Percentiles rank a stretch among this genome's conserved stretches.
Conservation (phyloP, 352 stramenopile species). For the Pythium aquatile region DNA sequence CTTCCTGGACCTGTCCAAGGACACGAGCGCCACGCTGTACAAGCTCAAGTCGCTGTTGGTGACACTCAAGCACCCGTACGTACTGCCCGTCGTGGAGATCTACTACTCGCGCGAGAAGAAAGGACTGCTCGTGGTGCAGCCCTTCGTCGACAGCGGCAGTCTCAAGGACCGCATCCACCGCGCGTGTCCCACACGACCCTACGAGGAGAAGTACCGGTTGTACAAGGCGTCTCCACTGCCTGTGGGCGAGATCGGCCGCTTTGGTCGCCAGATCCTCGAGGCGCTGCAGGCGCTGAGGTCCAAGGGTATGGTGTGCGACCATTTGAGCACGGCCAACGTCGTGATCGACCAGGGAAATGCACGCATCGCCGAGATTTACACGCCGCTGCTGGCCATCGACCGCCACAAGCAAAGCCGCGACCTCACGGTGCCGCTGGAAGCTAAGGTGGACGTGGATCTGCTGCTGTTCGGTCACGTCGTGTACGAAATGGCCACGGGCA, state of each 20-base stretch:
- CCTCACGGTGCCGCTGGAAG: constrained; percentile 60
- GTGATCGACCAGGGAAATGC: constrained; percentile 61
- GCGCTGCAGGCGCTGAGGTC: constrained; percentile 47
- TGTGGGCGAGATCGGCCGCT: constrained; percentile 52
- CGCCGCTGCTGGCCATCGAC: constrained; percentile 58
- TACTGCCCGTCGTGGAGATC: constrained; percentile 67
- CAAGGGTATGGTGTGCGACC: constrained; percentile 69
- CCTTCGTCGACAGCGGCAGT: constrained; percentile 49
- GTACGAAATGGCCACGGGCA: constrained; percentile 76
- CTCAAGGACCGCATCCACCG: constrained; percentile 68
- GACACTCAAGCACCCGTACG: constrained; percentile 74
- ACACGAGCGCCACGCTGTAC: constrained; percentile 46
- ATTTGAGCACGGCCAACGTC: constrained; percentile 64
- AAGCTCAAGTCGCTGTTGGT: constrained; percentile 76
- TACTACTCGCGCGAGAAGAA: constrained; percentile 68
- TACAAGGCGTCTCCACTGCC: constrained; percentile 37
- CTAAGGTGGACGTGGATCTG: constrained; percentile 63
- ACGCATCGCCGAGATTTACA: constrained; percentile 62
- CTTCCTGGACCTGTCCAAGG: constrained; percentile 59
- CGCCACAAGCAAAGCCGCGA: constrained; percentile 50
- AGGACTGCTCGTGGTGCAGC: constrained; percentile 64
- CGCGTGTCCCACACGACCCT: constrained; percentile 36
- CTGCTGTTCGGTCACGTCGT: constrained; percentile 69
- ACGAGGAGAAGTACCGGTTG: constrained; percentile 54
- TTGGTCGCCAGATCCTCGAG: constrained; percentile 59